Evolutionary conservation across 352 stramenopile genomes (phyloP), one percentile per base, ranked within the genome.

Genomic region (Thalassiosira livingstoniorum): DNA sequence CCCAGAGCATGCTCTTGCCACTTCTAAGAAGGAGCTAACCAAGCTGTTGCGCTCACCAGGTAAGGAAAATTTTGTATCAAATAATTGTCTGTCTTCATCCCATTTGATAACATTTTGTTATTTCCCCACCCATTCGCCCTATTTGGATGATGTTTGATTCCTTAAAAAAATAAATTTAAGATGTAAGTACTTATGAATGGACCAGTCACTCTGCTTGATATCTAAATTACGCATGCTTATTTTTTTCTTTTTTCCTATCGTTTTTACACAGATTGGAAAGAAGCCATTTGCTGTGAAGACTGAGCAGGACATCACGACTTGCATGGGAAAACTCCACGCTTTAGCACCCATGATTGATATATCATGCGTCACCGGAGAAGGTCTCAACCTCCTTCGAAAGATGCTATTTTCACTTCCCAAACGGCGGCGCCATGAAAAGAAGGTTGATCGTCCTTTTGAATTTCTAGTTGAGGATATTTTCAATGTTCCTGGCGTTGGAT

Each of bases 341-440:
- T 65, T 99, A 53, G 98, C 97, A 42, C 98, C 98, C 4, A 98
- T 99, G 70, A 94, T 99, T 84, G 95, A 97, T 10, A 96, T 99
- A 39, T 99, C 97, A 1, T 98, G 98, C 90, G 98, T 99, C 10
- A 99, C 97, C 11, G 98, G 98, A 25, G 94, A 99, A 68, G 97
- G 97, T 35, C 85, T 97, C 25, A 88, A 96, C 39, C 83, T 97
- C 27, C 80, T 98, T 53, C 84, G 93, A 5, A 93, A 93, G 37
- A 92, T 98, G 70, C 82, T 95, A 1, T 95, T 93, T 86, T 69
- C 81, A 10, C 64, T 95, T 18, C 91, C 91, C 4, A 95, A 95
- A 61, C 76, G 91, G 13, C 76, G 91, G 34, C 76, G 79, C 7
- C 91, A 95, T 39, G 91, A 94, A 55, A 92, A 92, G 69, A 95